Percentiles rank a stretch among this genome's conserved stretches.
Evolutionary conservation across 1,284 basidiomycete species (phyloP).

Genomic region (Abortiporus biennis): DNA sequence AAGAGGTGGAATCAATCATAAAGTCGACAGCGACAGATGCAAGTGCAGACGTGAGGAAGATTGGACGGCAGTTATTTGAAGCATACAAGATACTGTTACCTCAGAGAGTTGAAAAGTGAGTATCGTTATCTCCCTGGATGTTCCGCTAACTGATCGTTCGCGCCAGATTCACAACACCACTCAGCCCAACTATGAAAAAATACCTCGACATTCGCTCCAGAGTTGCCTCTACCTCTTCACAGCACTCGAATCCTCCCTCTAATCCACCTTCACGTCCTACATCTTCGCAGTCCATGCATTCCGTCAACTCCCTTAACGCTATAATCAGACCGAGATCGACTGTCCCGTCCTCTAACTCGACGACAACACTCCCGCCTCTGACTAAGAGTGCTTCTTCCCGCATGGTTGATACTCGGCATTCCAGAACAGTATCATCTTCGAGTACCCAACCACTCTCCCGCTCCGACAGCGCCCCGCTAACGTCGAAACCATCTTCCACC

Average conservation of each 20-base stretch:
- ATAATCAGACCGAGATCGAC: conserved; percentile 5
- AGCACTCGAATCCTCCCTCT: too few species aligned
- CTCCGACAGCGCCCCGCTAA: conserved; percentile 4
- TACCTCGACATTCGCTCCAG: conserved; percentile 60
- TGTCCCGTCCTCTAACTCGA: background rate
- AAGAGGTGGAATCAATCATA: conserved; percentile 68
- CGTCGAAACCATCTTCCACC: conserved; percentile 1
- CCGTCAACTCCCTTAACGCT: conserved; percentile 1
- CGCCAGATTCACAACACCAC: conserved; percentile 62
- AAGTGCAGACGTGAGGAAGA: conserved; percentile 70
- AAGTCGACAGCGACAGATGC: conserved; percentile 64
- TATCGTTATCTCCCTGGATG: conserved; percentile 12
- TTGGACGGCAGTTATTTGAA: conserved; percentile 66
- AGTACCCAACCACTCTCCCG: background rate
- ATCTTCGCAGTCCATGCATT: conserved; percentile 21
- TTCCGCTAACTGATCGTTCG: conserved; percentile 8
- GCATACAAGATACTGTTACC: conserved; percentile 71
- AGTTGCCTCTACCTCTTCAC: conserved; percentile 12
- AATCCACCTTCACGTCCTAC: conserved; percentile 23
- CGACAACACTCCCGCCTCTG: background rate
- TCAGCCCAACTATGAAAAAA: conserved; percentile 73
- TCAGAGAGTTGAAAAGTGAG: conserved; percentile 58
- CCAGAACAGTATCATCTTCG: background rate
- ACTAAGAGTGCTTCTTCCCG: conserved; percentile 1
- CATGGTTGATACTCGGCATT: background rate